Evolutionary conservation across 768 basidiomycete genomes (phyloP).

Genomic region (Boletales sp.): DNA sequence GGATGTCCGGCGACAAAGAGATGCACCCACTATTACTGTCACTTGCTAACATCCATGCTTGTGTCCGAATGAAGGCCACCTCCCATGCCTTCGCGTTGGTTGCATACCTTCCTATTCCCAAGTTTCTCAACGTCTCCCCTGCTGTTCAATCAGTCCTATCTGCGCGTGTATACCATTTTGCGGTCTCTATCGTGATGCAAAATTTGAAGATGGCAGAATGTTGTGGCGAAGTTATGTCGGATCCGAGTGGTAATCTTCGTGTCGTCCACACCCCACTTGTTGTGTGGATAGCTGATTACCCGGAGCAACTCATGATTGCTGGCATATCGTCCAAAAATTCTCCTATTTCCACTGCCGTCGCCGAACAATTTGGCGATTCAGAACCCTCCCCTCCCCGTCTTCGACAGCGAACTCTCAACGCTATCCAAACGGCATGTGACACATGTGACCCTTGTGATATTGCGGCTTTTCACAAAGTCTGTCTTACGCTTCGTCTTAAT

Average conservation of each 20-base stretch:
- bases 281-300: constrained; percentile 17
- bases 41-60: constrained; percentile 31
- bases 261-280: constrained; percentile 11
- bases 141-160: constrained; percentile 27
- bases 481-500: background rate
- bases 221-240: constrained; percentile 27
- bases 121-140: constrained; percentile 18
- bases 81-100: constrained; percentile 27
- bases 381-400: constrained; percentile 1
- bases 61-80: constrained; percentile 29
- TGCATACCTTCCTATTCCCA: constrained; percentile 31
- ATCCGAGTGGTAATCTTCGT: constrained; percentile 13
- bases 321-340: constrained; percentile 10
- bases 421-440: constrained; percentile 1
- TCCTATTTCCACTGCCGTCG: constrained; percentile 10
- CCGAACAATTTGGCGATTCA: constrained; percentile 14
- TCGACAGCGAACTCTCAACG: background rate
- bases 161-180: constrained; percentile 25
- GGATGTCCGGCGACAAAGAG: constrained; percentile 27
- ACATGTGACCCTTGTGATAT: background rate
- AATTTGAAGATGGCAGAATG: constrained; percentile 29
- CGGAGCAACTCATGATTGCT: constrained; percentile 15
- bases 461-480: background rate
- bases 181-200: constrained; percentile 26
- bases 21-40: constrained; percentile 32